phyloP scores from a whole-genome alignment of 2,329 filamentous ascomycete genomes.

The Pseudogymnoascus sp. region DNA sequence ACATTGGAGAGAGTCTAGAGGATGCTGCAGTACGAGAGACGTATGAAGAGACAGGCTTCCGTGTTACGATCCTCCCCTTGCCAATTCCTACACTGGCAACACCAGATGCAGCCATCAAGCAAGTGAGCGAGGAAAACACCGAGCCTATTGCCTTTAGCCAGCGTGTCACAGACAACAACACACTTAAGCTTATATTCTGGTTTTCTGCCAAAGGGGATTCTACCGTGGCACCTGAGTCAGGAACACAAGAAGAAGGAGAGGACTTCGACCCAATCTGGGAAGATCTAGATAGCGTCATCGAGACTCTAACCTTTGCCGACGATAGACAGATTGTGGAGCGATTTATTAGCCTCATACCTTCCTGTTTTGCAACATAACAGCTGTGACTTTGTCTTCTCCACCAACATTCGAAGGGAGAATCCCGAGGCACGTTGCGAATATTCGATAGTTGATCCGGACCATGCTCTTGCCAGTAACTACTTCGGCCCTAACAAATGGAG shows the following conservation, averaged over 20 bases:
- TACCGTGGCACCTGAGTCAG: conserved; percentile 10
- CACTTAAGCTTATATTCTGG: conserved; percentile 4
- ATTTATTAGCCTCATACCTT: not conserved
- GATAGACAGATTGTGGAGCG: not conserved
- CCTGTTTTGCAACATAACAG: not conserved
- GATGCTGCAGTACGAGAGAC: not conserved
- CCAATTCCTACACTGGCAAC: not conserved
- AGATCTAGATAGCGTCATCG: conserved; percentile 15
- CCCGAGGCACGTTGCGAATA: too few species aligned
- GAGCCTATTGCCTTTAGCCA: conserved; percentile 2
- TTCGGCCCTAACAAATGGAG: too few species aligned
- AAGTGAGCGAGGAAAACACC: not conserved
- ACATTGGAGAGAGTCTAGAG: not conserved
- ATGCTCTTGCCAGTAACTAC: too few species aligned
- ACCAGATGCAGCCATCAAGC: not conserved
- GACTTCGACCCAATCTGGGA: conserved; percentile 28
- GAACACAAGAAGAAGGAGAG: conserved; percentile 13
- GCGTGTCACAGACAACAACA: not conserved
- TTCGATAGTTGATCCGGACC: too few species aligned
- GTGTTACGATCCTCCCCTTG: not conserved
- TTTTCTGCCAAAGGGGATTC: not conserved
- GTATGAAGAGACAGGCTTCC: not conserved
- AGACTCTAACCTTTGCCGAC: not conserved
- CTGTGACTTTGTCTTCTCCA: too few species aligned
- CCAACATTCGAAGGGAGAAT: too few species aligned